These are phyloP conservation scores for Annulohypoxylon truncatum DNA, from an alignment of 2,329 filamentous ascomycete species.

Conservation along the genomic window DNA sequence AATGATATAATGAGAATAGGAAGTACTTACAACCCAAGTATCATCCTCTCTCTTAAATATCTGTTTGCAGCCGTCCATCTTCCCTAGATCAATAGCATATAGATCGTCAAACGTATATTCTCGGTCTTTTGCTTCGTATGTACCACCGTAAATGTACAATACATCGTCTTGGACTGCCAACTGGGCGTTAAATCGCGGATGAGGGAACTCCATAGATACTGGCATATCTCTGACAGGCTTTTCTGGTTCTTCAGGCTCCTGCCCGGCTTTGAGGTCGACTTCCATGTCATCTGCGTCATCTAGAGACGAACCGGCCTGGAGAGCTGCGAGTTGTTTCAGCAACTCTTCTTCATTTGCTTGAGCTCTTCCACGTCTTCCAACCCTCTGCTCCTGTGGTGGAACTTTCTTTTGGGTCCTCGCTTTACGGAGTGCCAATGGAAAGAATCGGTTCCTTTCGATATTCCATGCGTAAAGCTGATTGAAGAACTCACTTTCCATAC, in stretches of 20 bases:
- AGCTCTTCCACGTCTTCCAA: slow-evolving; percentile 75
- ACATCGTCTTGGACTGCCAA: slow-evolving; percentile 91
- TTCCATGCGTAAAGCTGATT: slow-evolving; percentile 94
- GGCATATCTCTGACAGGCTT: slow-evolving; percentile 71
- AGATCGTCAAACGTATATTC: slow-evolving; percentile 97
- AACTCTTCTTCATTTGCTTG: slow-evolving; percentile 94
- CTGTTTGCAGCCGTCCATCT: slow-evolving; percentile 92
- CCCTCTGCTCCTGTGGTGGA: slow-evolving; percentile 65
- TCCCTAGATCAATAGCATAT: slow-evolving; percentile 92
- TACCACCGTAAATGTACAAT: slow-evolving; percentile 94
- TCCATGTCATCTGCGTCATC: slow-evolving; percentile 61
- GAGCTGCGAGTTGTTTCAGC: slow-evolving; percentile 83
- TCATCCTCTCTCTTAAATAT: slow-evolving; percentile 85
- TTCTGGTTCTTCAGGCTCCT: slow-evolving; percentile 66
- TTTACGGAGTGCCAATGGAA: slow-evolving; percentile 81
- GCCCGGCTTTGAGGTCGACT: slow-evolving; percentile 60
- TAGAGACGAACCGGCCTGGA: slow-evolving; percentile 79
- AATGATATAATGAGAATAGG: slow-evolving; percentile 54
- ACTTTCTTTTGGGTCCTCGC: slow-evolving; percentile 75
- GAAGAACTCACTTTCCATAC: slow-evolving; percentile 97
- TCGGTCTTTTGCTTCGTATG: slow-evolving; percentile 92
- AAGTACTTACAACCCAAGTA: slow-evolving; percentile 78
- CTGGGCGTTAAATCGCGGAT: slow-evolving; percentile 90
- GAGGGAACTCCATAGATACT: slow-evolving; percentile 84
- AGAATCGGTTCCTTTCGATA: slow-evolving; percentile 94